These are phyloP conservation scores for Beta vulgaris DNA, from an alignment of 148 eudicot genomes.

Conservation along the genomic window DNA sequence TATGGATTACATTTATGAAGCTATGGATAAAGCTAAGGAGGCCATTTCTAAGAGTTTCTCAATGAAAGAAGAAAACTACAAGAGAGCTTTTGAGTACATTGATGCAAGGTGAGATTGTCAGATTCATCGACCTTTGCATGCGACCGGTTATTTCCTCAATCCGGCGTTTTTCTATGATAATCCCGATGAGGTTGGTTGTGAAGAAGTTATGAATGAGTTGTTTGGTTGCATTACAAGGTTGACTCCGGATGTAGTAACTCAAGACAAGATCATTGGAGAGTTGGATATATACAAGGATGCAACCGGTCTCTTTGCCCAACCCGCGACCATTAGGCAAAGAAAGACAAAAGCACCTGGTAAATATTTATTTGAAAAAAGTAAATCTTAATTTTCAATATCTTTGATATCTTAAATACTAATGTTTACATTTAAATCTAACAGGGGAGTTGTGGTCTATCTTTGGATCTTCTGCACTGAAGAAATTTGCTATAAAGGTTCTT, in stretches of 20 bases:
- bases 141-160: neutral
- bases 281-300: neutral
- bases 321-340: conserved; percentile 15
- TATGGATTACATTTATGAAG: neutral
- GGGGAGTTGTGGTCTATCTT: neutral
- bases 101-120: no score
- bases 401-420: no score
- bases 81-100: no score
- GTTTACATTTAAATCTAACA: no score
- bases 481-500: conserved; percentile 1
- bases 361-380: no score
- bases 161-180: neutral
- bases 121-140: conserved; percentile 7
- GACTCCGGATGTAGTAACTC: neutral
- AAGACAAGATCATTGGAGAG: conserved; percentile 2
- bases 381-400: no score
- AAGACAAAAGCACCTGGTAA: neutral
- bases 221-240: conserved; percentile 10
- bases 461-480: conserved; percentile 1
- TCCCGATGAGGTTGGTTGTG: neutral
- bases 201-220: conserved; percentile 5
- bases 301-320: no score
- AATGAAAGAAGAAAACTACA: no score
- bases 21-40: neutral
- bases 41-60: conserved; percentile 5